Percentiles rank a stretch among this genome's conserved stretches.
Conservation (phyloP, 1,139 yeast genomes). For the Candida sanyaensis region DNA sequence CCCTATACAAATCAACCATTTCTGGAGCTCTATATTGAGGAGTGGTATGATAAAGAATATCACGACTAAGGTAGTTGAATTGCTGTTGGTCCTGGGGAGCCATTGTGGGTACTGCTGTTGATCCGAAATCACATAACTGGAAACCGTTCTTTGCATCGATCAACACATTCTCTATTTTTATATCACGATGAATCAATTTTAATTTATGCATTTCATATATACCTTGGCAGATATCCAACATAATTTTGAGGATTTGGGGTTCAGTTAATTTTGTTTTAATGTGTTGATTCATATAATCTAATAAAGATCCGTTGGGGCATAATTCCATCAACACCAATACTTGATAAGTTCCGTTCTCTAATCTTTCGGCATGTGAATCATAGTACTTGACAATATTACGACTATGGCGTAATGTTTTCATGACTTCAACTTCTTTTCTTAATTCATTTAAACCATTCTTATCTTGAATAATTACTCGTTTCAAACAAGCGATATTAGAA, state of each 20-base stretch:
- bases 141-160: slow-evolving; percentile 57
- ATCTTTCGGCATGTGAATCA: slow-evolving; percentile 76
- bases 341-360: slow-evolving; percentile 59
- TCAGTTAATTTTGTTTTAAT: slow-evolving; percentile 65
- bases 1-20: slow-evolving; percentile 71
- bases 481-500: slow-evolving; percentile 59
- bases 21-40: slow-evolving; percentile 85
- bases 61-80: slow-evolving; percentile 60
- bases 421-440: slow-evolving; percentile 78
- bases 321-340: slow-evolving; percentile 78
- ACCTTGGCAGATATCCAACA: slow-evolving; percentile 68
- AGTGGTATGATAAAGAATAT: slow-evolving; percentile 73
- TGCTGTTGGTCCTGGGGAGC: slow-evolving; percentile 70
- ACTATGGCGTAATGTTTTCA: slow-evolving; percentile 64
- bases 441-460: slow-evolving; percentile 64
- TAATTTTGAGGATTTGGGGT: slow-evolving; percentile 61
- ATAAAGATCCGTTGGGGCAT: slow-evolving; percentile 69
- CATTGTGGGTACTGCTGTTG: slow-evolving; percentile 59
- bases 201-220: slow-evolving; percentile 72
- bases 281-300: slow-evolving; percentile 74
- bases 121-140: slow-evolving; percentile 79
- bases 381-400: slow-evolving; percentile 65
- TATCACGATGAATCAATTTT: slow-evolving; percentile 69
- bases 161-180: slow-evolving; percentile 77
- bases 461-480: slow-evolving; percentile 73